phyloP scores from a whole-genome alignment of 352 stramenopile genomes.

The Phytophthora foliorum region DNA sequence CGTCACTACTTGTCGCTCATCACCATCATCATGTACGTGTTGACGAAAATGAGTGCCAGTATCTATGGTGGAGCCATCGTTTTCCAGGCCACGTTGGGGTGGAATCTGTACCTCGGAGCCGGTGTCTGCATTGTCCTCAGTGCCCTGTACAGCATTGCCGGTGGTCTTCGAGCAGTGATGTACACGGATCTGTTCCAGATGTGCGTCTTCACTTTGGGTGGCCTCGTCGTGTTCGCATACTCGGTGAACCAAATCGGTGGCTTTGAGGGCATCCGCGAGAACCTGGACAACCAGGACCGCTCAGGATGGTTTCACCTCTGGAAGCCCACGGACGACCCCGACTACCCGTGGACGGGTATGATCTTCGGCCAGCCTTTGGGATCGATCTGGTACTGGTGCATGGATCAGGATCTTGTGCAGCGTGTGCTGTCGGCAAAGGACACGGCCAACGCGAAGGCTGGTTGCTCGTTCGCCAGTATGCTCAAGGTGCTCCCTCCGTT shows the following conservation, averaged over 20 bases:
- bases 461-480: slow-evolving; percentile 61
- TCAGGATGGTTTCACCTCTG: slow-evolving; percentile 64
- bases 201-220: slow-evolving; percentile 68
- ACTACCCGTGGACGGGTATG: slow-evolving; percentile 82
- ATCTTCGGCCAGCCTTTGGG: slow-evolving; percentile 70
- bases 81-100: slow-evolving; percentile 66
- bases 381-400: slow-evolving; percentile 81
- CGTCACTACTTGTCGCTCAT: slow-evolving; percentile 71
- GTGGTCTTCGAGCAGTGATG: slow-evolving; percentile 71
- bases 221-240: slow-evolving; percentile 64
- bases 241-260: slow-evolving; percentile 68
- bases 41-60: slow-evolving; percentile 75
- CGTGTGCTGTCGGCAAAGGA: slow-evolving; percentile 77
- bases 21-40: slow-evolving; percentile 71
- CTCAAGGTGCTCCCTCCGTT: slow-evolving; percentile 77
- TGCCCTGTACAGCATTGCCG: slow-evolving; percentile 67
- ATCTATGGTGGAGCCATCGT: slow-evolving; percentile 77
- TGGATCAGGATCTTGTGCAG: slow-evolving; percentile 79
- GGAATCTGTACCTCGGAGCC: slow-evolving; percentile 66
- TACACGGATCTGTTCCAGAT: slow-evolving; percentile 82
- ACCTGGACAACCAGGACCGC: slow-evolving; percentile 53
- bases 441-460: slow-evolving; percentile 65
- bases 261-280: slow-evolving; percentile 58
- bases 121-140: slow-evolving; percentile 63
- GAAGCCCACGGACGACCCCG: slow-evolving; percentile 55